phyloP scores from a whole-genome alignment of 1,284 basidiomycete species.

The Leccinum griseonigrum region DNA sequence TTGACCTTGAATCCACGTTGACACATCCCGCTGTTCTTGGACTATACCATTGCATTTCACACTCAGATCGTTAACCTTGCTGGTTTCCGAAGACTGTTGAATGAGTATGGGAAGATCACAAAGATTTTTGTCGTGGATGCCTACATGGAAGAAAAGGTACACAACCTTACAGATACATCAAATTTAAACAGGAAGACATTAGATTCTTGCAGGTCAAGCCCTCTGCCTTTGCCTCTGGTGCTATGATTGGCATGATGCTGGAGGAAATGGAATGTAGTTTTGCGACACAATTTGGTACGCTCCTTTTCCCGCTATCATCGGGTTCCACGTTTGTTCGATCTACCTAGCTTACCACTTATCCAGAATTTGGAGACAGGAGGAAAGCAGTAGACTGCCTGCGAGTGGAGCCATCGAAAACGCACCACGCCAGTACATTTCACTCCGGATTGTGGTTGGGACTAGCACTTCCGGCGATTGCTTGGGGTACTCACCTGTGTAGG shows the following conservation, averaged over 20 bases:
- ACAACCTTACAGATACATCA: background rate
- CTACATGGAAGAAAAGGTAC: constrained; percentile 74
- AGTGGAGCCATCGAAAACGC: constrained; percentile 55
- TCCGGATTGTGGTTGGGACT: constrained; percentile 79
- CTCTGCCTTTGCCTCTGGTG: constrained; percentile 60
- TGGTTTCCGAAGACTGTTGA: constrained; percentile 88
- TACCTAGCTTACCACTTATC: background rate
- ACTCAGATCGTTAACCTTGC: constrained; percentile 80
- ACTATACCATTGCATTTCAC: background rate
- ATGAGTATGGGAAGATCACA: constrained; percentile 90
- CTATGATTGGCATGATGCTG: constrained; percentile 64
- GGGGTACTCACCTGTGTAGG: constrained; percentile 71
- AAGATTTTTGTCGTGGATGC: constrained; percentile 64
- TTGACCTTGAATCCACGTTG: background rate
- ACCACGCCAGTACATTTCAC: constrained; percentile 76
- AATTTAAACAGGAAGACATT: background rate
- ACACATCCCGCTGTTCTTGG: background rate
- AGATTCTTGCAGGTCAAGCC: constrained; percentile 53
- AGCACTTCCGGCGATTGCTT: constrained; percentile 68
- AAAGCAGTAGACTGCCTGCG: constrained; percentile 72
- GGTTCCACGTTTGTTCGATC: background rate
- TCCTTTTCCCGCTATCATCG: background rate
- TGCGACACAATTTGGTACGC: constrained; percentile 70
- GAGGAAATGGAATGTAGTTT: constrained; percentile 74
- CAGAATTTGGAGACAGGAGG: constrained; percentile 84